Conservation (phyloP, 306 rosid genomes). For the Casuarina cunninghamiana region DNA sequence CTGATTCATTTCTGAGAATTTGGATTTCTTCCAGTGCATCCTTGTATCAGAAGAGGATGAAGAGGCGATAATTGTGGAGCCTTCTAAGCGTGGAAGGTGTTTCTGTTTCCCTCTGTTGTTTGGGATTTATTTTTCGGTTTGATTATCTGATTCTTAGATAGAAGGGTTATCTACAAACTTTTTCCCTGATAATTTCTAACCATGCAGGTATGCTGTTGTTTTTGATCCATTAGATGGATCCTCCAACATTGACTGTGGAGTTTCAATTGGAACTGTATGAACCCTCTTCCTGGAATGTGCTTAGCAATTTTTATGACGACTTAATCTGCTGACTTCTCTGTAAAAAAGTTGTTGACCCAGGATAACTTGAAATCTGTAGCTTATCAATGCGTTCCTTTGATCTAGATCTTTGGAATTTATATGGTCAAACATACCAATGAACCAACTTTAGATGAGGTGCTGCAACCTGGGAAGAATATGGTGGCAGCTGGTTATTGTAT, state of each 20-base stretch:
- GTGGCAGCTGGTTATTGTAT: slow-evolving; percentile 98
- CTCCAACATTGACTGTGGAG: slow-evolving; percentile 90
- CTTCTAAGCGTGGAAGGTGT: slow-evolving; percentile 57
- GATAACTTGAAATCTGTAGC: slow-evolving; percentile 25
- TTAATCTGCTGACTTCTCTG: slow-evolving; percentile 18
- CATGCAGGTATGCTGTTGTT: slow-evolving; percentile 76
- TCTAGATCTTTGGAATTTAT: slow-evolving; percentile 91
- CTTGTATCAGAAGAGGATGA: slow-evolving; percentile 99
- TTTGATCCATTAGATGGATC: slow-evolving; percentile 83
- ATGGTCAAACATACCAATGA: slow-evolving; percentile 53
- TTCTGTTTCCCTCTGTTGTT: slow-evolving; percentile 8
- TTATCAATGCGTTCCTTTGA: slow-evolving; percentile 36
- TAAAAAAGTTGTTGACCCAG: slow-evolving; percentile 20
- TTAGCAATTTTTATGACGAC: background rate
- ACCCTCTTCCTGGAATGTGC: background rate
- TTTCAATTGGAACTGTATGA: slow-evolving; percentile 92
- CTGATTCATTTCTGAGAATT: slow-evolving; percentile 32
- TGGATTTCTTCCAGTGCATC: slow-evolving; percentile 55
- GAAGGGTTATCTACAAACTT: slow-evolving; percentile 1
- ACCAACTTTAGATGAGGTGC: slow-evolving; percentile 68
- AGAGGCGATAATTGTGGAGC: slow-evolving; percentile 77
- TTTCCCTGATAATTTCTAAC: background rate
- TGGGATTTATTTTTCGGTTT: background rate
- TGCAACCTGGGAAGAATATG: slow-evolving; percentile 93
- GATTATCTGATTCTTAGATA: background rate